Percentiles rank a stretch among this genome's conserved stretches.
These are phyloP conservation scores for Diaporthe ilicicola DNA, from an alignment of 2,329 filamentous ascomycete species.

Conservation along the genomic window DNA sequence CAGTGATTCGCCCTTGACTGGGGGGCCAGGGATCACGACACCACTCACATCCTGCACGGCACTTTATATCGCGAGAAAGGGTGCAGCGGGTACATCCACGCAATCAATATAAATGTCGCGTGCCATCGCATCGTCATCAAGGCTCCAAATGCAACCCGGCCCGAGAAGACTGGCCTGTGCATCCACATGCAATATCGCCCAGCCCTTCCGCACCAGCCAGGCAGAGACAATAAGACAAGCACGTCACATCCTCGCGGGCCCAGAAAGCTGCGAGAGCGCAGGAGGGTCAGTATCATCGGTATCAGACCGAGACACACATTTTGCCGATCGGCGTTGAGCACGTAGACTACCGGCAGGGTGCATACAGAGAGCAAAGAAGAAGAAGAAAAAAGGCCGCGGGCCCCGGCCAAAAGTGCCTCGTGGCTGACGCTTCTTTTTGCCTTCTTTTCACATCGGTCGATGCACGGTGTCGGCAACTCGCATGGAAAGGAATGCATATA, in stretches of 20 bases:
- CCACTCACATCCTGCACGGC: background rate
- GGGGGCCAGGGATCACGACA: background rate
- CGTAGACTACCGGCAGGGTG: background rate
- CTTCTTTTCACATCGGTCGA: background rate
- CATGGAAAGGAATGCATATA: background rate
- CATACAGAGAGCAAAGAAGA: background rate
- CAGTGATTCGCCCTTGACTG: background rate
- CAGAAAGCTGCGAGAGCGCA: background rate
- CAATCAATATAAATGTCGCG: background rate
- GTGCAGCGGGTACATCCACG: background rate
- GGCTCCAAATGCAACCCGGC: conserved; percentile 7
- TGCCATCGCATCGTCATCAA: background rate
- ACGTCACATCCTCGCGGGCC: conserved; percentile 6
- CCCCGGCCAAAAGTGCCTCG: background rate
- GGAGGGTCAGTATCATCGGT: background rate
- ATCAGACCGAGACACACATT: conserved; percentile 14
- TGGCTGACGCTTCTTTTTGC: background rate
- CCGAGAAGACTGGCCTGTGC: conserved; percentile 16
- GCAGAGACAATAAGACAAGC: background rate
- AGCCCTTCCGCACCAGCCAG: background rate
- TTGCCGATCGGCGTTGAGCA: background rate
- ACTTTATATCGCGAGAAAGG: background rate
- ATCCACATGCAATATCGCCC: conserved; percentile 20
- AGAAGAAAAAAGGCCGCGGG: background rate
- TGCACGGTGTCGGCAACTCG: background rate